Base-by-base conservation (phyloP, 768 basidiomycete genomes). In the Albatrellus ellisii region DNA sequence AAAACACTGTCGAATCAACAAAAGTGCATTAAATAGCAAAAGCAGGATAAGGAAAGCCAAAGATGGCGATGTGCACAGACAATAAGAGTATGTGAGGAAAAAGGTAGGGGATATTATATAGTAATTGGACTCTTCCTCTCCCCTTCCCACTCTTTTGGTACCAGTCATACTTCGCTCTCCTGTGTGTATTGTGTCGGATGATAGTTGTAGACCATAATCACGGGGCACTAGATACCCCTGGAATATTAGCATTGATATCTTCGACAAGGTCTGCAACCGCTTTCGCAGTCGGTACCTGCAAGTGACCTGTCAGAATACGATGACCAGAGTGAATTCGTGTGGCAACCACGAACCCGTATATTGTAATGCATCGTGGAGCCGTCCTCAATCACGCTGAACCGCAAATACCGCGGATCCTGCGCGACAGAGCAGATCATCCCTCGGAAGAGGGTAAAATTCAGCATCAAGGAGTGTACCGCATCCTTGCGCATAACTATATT, bases 401-500 rank as follows among this genome's bases (percentile, higher is more conserved):
- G 67, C 52, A 88, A 54, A 60, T 86, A 88, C 51, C 84, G 73
- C 14, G 82, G 80, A 53, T 88, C 84, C 55, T 82, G 80, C 14
- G 80, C 79, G 43, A 80, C 52, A 45, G 63, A 64, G 57, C 77
- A 82, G 42, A 68, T 69, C 83, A 88, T 88, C 25, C 85, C 85
- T 51, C 66, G 64, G 67, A 87, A 88, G 40, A 88, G 63, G 36
- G 78, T 73, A 37, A 78, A 72, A 51, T 88, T 88, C 33, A 88
- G 64, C 43, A 88, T 54, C 40, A 87, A 58, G 2, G 80, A 68
- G 55, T 76, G 79, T 15, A 87, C 84, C 0, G 83, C 85, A 52
- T 88, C 85, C 57, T 86, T 87, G 47, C 85, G 72, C 83, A 88
- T 86, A 15, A 88, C 85, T 87, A 50, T 3, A 44, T 37, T 24